Base-by-base conservation (phyloP, 179 eudicot species). In the Spinacia oleracea region DNA sequence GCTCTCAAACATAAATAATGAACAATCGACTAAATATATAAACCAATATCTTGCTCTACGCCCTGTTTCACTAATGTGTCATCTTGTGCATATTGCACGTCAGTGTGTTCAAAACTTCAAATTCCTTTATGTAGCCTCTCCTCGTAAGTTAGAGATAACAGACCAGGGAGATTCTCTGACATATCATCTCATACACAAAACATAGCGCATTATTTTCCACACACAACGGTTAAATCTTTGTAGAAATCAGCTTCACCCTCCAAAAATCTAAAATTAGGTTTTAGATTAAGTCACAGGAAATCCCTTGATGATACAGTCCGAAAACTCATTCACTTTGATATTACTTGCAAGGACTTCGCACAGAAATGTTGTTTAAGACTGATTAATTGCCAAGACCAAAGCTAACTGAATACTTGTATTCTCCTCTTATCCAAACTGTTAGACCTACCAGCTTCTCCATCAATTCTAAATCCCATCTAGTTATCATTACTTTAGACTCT, bases 231-330 rank as follows among this genome's bases (percentile, higher is more conserved):
- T 1, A 38, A 38, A 38, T 38, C 40, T 38, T 38, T 38, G 40
- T 38, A 38, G 40, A 38, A 38, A 38, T 38, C 40, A 38, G 40
- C 40, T 38, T 38, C 40, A 38, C 40, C 40, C 1, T 38, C 40
- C 40, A 3, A 38, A 35, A 3, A 38, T 38, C 40, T 23, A 4
- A 34, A 64, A 34, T 59, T 10, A 59, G 34, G 32, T 59, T 10
- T 10, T n/a, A 59, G 8, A 25, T 42, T 82, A 77, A 60, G 75
- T 76, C 43, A 29, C 60, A 76, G 73, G 62, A 80, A n/a, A 38
- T 38, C 45, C 46, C 38, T 48, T 21, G 45, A 48, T 21, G 29
- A 34, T 21, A 55, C 5, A 14, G 53, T 48, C 53, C 16, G 15
- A 16, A 18, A 48, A 31, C 50, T 45, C 6, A 55, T 23, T 27